Base-by-base conservation (phyloP, 768 basidiomycete genomes). In the Kwoniella sp. region DNA sequence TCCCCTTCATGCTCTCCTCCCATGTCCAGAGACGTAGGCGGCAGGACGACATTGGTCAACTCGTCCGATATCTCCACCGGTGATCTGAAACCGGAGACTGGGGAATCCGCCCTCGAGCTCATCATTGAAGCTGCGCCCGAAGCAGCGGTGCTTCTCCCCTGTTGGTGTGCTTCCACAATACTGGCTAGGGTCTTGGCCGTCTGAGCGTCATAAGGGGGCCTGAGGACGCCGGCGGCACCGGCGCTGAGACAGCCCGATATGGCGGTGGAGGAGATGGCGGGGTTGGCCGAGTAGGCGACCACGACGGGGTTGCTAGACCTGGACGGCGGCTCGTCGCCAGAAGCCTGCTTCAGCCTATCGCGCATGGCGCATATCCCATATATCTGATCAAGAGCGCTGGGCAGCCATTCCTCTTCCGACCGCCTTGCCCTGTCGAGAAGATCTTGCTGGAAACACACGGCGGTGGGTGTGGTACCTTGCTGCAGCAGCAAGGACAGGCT, bases 371-470 rank as follows among this genome's bases (percentile, higher is more conserved):
- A 29, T 9, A 67, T 65, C 3, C 44, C 27, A 25, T 40, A 28
- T 17, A 73, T 70, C 39, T 69, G 65, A 11, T 66, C 55, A 15
- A 71, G 28, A 3, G 68, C 72, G 11, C 59, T 57, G 3, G 70
- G 70, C 1, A 73, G 55, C 72, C 72, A 73, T 37, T 71, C 70
- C 17, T 70, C 63, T 45, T 71, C 72, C 0, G 70, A 67, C 28
- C 66, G 46, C 31, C 59, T 56, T 9, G 68, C 72, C 26, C 72
- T 57, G 12, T 73, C 70, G 17, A 73, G 59, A 15, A 71, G 27
- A 54, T 71, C 72, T 44, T 73, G 70, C 42, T 73, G 72, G 54
- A 73, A 73, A 47, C 72, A 73, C 15, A 73, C 70, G 19, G 72
- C 72, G 9, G 70, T 63, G 0, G 72, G 67, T 0, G 72, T 71